phyloP scores from a whole-genome alignment of 805 yeast genomes.

The Candida bentonensis region DNA sequence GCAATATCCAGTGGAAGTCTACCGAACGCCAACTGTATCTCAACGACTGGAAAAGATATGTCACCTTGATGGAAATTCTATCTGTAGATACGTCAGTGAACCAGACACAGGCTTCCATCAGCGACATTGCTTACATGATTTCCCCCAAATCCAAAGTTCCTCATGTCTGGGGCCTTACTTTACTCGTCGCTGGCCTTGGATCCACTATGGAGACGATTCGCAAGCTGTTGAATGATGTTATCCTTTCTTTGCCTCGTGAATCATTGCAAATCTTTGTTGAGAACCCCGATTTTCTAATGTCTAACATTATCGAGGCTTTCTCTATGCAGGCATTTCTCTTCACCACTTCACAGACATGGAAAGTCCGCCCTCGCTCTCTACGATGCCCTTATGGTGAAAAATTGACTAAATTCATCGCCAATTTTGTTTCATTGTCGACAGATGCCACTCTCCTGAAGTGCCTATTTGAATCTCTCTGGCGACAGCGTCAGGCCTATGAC shows the following conservation, averaged over 20 bases:
- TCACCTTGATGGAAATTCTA: slow-evolving; percentile 64
- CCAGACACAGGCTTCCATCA: slow-evolving; percentile 65
- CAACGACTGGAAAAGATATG: slow-evolving; percentile 55
- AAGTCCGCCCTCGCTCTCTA: slow-evolving; percentile 1
- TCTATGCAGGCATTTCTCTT: slow-evolving; percentile 6
- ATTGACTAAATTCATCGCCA: slow-evolving; percentile 7
- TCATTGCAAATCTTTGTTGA: slow-evolving; percentile 22
- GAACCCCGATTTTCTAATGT: slow-evolving; percentile 32
- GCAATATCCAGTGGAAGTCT: slow-evolving; percentile 31
- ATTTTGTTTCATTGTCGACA: neutral
- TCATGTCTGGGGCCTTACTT: slow-evolving; percentile 55
- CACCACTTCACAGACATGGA: slow-evolving; percentile 3
- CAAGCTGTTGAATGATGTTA: slow-evolving; percentile 6
- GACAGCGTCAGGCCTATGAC: slow-evolving; percentile 1
- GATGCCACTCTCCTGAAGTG: neutral
- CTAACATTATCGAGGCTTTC: slow-evolving; percentile 33
- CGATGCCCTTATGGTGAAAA: slow-evolving; percentile 18
- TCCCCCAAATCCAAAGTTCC: slow-evolving; percentile 38
- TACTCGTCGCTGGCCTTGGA: slow-evolving; percentile 62
- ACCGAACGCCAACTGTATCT: slow-evolving; percentile 9
- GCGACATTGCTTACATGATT: slow-evolving; percentile 45
- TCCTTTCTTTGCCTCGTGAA: slow-evolving; percentile 12
- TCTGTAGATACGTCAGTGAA: slow-evolving; percentile 78
- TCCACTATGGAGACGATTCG: slow-evolving; percentile 71
- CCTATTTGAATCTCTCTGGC: slow-evolving; percentile 1